Evolutionary conservation across 2,329 filamentous ascomycete genomes (phyloP).

Genomic region (Penicillium sp.): DNA sequence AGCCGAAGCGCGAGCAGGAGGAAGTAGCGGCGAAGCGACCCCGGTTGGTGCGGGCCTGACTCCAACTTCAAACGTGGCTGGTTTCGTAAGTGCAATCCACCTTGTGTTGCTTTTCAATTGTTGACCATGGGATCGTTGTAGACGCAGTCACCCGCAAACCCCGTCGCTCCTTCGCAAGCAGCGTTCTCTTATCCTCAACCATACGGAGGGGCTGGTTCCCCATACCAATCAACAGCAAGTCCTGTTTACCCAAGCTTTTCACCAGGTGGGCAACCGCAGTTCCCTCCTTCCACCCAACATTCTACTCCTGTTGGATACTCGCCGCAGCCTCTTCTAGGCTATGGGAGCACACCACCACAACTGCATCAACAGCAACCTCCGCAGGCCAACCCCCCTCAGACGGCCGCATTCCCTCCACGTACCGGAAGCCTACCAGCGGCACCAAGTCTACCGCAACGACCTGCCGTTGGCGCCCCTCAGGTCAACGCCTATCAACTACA

Average conservation of each 20-base stretch:
- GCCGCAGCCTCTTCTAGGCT: constrained; percentile 41
- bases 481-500: constrained; percentile 61
- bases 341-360: constrained; percentile 41
- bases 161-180: constrained; percentile 36
- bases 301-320: constrained; percentile 36
- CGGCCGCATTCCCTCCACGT: constrained; percentile 48
- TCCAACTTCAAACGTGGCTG: constrained; percentile 54
- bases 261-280: constrained; percentile 43
- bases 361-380: constrained; percentile 45
- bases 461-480: constrained; percentile 60
- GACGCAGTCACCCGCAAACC: constrained; percentile 50
- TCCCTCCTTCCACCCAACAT: constrained; percentile 38
- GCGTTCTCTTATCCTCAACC: constrained; percentile 44
- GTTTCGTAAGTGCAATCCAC: constrained; percentile 59
- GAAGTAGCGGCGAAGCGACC: constrained; percentile 62
- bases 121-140: constrained; percentile 25
- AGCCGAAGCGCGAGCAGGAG: constrained; percentile 63
- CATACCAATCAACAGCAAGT: constrained; percentile 50
- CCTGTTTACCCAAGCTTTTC: constrained; percentile 43
- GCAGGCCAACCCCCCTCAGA: constrained; percentile 49
- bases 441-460: constrained; percentile 65
- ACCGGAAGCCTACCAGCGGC: constrained; percentile 61
- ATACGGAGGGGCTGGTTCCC: constrained; percentile 44
- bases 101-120: not conserved
- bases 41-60: constrained; percentile 55